Conservation (phyloP, 2,329 filamentous ascomycete species). For the Pseudopyricularia cyperi region DNA sequence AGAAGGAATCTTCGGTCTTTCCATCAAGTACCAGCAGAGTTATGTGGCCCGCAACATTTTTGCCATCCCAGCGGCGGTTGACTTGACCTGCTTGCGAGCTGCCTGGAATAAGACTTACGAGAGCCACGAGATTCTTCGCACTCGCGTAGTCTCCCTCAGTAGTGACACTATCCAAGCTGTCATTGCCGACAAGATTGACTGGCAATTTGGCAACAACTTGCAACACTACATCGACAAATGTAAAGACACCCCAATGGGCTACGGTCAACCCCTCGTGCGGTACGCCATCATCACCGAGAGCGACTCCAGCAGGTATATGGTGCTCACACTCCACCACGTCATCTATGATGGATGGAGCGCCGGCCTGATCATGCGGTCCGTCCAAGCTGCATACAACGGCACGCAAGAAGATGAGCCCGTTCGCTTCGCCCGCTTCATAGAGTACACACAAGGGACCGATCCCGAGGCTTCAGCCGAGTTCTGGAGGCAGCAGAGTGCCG, state of each 20-base stretch:
- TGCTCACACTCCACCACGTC: constrained; percentile 11
- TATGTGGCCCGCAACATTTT: constrained; percentile 4
- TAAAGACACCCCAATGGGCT: constrained; percentile 21
- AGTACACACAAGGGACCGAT: background rate
- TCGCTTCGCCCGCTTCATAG: background rate
- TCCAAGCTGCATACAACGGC: constrained; percentile 18
- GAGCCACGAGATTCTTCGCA: background rate
- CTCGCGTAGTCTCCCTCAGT: background rate
- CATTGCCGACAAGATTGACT: background rate
- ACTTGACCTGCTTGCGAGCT: background rate
- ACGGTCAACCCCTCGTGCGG: constrained; percentile 30
- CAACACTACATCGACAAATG: background rate
- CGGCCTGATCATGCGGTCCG: constrained; percentile 18
- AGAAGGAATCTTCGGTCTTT: constrained; percentile 11
- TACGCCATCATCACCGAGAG: constrained; percentile 26
- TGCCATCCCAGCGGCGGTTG: background rate
- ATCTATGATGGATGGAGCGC: constrained; percentile 13
- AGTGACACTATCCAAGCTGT: background rate
- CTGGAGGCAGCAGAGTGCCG: constrained; percentile 32
- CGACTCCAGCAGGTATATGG: constrained; percentile 10
- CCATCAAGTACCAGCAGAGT: constrained; percentile 2
- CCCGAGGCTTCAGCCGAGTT: constrained; percentile 21
- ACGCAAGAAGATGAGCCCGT: background rate
- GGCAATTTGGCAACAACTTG: background rate
- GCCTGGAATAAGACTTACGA: background rate